Percentiles rank a stretch among this genome's conserved stretches.
phyloP scores from a whole-genome alignment of 75 land plant genomes.

The Gnetum montanum region DNA sequence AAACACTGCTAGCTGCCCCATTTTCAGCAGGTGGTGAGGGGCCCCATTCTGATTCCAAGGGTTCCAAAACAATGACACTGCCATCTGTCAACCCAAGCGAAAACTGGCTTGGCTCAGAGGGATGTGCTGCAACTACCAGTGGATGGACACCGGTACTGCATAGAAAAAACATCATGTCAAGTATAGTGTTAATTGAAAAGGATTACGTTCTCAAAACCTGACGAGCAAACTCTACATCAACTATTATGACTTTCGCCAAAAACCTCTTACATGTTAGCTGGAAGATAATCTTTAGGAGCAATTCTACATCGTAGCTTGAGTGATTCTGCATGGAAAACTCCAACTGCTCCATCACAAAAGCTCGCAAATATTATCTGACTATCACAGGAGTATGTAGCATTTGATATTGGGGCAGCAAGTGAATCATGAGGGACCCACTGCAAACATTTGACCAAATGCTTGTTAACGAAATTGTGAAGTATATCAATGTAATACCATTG shows the following conservation, averaged over 20 bases:
- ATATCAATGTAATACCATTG: not conserved
- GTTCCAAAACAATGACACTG: constrained; percentile 39
- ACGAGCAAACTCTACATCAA: no score
- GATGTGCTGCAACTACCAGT: constrained; percentile 49
- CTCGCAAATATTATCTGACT: constrained; percentile 55
- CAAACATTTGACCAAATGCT: not conserved
- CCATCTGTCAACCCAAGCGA: constrained; percentile 48
- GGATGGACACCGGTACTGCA: constrained; percentile 33
- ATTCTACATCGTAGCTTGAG: constrained; percentile 62
- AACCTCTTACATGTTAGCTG: no score
- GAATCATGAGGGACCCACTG: constrained; percentile 53
- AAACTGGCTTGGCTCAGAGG: constrained; percentile 40
- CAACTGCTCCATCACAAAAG: constrained; percentile 72
- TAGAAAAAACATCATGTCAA: no score
- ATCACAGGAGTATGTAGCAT: constrained; percentile 72
- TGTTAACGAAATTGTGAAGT: not conserved
- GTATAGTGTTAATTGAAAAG: no score
- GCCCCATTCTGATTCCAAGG: constrained; percentile 50
- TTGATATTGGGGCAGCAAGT: constrained; percentile 47
- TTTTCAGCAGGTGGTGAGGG: constrained; percentile 18
- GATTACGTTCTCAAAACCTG: no score
- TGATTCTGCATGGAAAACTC: constrained; percentile 55
- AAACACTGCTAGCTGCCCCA: constrained; percentile 5
- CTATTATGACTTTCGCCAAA: no score
- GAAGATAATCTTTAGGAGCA: no score